Percentiles rank a stretch among this genome's conserved stretches.
phyloP scores from a whole-genome alignment of 192 early-diverging fungal genomes.

The Backusella mclennaniae region DNA sequence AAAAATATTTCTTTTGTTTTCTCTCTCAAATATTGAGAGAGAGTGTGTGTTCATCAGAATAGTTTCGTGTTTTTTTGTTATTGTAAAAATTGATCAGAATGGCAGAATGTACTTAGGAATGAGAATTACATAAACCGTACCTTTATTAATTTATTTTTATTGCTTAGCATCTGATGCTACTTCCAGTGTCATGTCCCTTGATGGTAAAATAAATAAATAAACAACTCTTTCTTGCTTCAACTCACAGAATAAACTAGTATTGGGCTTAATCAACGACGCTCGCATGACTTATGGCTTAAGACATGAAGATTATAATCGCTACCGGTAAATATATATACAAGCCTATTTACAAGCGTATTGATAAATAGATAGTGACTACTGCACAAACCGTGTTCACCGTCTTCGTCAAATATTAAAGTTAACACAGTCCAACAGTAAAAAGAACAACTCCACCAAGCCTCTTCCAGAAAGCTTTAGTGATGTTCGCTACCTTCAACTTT shows the following conservation, averaged over 20 bases:
- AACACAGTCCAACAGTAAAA: constrained; percentile 51
- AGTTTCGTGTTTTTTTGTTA: constrained; percentile 1
- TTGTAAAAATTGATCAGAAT: not conserved
- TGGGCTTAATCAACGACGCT: constrained; percentile 56
- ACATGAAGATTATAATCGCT: constrained; percentile 79
- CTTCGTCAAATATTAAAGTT: constrained; percentile 56
- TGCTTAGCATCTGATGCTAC: not conserved
- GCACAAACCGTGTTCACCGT: constrained; percentile 59
- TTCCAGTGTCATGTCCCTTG: not conserved
- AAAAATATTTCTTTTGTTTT: constrained; percentile 2
- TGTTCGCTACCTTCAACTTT: constrained; percentile 55
- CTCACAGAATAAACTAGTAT: constrained; percentile 34
- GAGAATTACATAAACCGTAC: not conserved
- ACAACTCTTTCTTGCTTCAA: not conserved
- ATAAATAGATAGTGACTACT: constrained; percentile 53
- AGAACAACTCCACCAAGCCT: constrained; percentile 43
- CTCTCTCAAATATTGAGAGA: not conserved
- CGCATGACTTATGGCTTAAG: constrained; percentile 75
- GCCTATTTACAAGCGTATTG: not conserved
- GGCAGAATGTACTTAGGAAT: not conserved
- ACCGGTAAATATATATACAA: constrained; percentile 43
- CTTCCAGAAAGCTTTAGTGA: constrained; percentile 48
- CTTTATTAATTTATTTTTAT: not conserved
- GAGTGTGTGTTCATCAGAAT: not conserved
- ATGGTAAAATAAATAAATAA: not conserved